Percentiles rank a stretch among this genome's conserved stretches.
These are phyloP conservation scores for Rhizomucor miehei DNA, from an alignment of 371 early-diverging fungal genomes.

Conservation along the genomic window DNA sequence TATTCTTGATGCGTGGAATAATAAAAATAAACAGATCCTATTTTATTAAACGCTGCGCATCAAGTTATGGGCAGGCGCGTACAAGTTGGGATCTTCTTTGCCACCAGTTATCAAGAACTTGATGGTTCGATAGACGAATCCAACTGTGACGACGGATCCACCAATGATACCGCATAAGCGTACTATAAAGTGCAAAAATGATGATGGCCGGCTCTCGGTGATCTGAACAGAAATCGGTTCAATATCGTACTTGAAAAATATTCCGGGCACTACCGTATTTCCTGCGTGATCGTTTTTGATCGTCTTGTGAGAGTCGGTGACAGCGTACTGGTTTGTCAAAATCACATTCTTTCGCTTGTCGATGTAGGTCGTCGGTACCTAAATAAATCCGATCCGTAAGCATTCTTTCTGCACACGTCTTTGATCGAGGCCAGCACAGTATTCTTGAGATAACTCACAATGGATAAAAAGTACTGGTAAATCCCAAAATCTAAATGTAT, in stretches of 20 bases:
- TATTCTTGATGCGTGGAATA: no score
- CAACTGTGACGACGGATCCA: slow-evolving; percentile 71
- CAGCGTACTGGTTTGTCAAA: slow-evolving; percentile 90
- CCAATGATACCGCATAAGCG: slow-evolving; percentile 89
- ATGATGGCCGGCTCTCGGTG: slow-evolving; percentile 58
- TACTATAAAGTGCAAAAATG: slow-evolving; percentile 73
- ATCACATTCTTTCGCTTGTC: slow-evolving; percentile 50
- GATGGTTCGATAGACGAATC: slow-evolving; percentile 44
- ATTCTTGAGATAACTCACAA: slow-evolving; percentile 51
- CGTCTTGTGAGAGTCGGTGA: slow-evolving; percentile 69
- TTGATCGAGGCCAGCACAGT: no score
- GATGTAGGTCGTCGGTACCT: slow-evolving; percentile 84
- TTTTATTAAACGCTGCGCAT: slow-evolving; percentile 30
- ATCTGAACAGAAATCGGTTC: slow-evolving; percentile 87
- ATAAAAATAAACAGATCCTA: no score
- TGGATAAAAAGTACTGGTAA: slow-evolving; percentile 81
- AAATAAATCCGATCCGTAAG: background rate
- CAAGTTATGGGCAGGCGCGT: slow-evolving; percentile 30
- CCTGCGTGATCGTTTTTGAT: slow-evolving; percentile 40
- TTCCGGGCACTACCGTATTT: slow-evolving; percentile 38
- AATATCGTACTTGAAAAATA: slow-evolving; percentile 90
- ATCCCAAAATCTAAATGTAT: slow-evolving; percentile 56
- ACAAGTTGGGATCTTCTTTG: slow-evolving; percentile 39
- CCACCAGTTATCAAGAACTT: slow-evolving; percentile 39
- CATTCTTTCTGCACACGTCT: background rate